Base-by-base conservation (phyloP, 2,329 filamentous ascomycete species). In the Aspergillus uvarum region DNA sequence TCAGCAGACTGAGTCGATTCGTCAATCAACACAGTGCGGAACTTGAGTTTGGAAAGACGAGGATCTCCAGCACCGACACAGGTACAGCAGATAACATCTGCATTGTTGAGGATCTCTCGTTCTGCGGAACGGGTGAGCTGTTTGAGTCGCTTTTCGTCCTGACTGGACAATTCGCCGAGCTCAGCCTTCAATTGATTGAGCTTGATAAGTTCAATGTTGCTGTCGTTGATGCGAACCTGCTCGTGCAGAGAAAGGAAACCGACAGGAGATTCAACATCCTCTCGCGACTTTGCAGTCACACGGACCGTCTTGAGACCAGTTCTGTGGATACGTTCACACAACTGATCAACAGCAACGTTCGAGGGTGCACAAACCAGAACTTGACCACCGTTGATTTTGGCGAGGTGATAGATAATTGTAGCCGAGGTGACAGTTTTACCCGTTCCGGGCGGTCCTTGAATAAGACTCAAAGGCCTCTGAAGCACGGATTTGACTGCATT, bases 101-200 rank as follows among this genome's bases (percentile, higher is more conserved):
- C 95, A 67, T 96, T 97, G 72, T 85, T 91, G 55, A 99, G 83
- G 62, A 99, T 97, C 76, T 99, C 95, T 58, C 93, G 89, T 78
- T 99, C 95, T 8, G 95, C 95, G 59, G 90, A 89, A 69, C 96
- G 90, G 61, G 93, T 97, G 54, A 99, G 85, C 73, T 96, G 91
- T 80, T 97, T 97, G 82, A 95, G 95, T 72, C 96, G 96, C 84
- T 99, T 99, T 79, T 99, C 95, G 72, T 99, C 95, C 76, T 96
- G 90, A 70, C 91, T 96, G 4, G 92, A 95, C 63, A 99, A 77
- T 79, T 98, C 95, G 61, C 94, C 93, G 51, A 94, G 82, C 70
- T 97, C 93, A 58, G 84, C 88, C 83, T 99, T 99, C 59, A 99
- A 86, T 76, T 96, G 91, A 54, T 92, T 92, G 57, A 98, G 86